Base-by-base conservation (phyloP, 192 early-diverging fungal genomes). In the Jimgerdemannia flammicorona region DNA sequence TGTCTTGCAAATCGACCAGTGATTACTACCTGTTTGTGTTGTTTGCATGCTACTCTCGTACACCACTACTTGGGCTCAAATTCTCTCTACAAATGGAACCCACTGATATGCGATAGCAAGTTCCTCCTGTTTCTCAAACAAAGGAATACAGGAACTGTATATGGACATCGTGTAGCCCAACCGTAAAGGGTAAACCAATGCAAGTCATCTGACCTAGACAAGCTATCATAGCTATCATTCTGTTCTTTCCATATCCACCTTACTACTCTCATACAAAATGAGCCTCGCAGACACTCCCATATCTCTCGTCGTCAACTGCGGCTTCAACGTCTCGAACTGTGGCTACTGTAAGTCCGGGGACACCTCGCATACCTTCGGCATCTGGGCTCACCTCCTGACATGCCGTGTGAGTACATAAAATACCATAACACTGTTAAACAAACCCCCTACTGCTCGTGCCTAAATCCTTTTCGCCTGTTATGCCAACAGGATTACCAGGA, bases 281-380 rank as follows among this genome's bases (percentile, higher is more conserved):
- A 59, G 49, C 2, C 49, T 59, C 49, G 49, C 49, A 6, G 49
- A 59, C 8, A 1, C 49, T 2, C 49, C 49, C 8, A 59, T 59
- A 59, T 59, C 49, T 14, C 49, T 59, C 49, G 49, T 59, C 49
- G 49, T 59, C 49, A 59, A 59, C 64, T 41, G 64, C 11, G 49
- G 49, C 14, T 59, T 59, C 49, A 84, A 75, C n/a, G 41, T 77
- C 17, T 75, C 76, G 40, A 75, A 78, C 4, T 94, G 93, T 70
- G 93, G 93, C 10, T 94, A 94, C 78, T 94, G 93, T 78, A 84
- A 91, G 39, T 75, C 71, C 8, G 70, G 44, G 0, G 76, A 83
- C 18, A 79, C 88, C 4, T 93, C 91, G 0, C 69, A 68, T 42
- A 88, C 86, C 66, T 89, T 83, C 78, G 93, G 93, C 19, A 74